Percentiles rank a stretch among this genome's conserved stretches.
These are phyloP conservation scores for Annulohypoxylon bovei DNA, from an alignment of 495 filamentous ascomycete species.

Conservation along the genomic window DNA sequence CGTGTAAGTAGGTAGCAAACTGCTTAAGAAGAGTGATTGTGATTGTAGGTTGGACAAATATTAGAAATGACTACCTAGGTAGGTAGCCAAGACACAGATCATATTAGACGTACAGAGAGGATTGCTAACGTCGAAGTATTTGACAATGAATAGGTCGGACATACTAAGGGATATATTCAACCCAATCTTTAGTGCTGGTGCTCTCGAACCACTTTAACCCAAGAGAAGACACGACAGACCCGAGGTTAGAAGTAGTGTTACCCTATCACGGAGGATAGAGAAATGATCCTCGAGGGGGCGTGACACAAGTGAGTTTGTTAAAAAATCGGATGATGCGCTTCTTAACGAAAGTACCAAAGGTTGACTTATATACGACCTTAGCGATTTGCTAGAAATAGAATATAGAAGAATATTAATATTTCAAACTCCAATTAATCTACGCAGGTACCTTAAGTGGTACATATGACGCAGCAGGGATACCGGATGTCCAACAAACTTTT, in stretches of 20 bases:
- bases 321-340: slow-evolving; percentile 8
- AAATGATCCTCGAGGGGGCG: not conserved
- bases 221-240: not conserved
- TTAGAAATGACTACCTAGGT: not conserved
- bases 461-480: slow-evolving; percentile 22
- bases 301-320: slow-evolving; percentile 15
- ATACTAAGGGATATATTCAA: slow-evolving; percentile 10
- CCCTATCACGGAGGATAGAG: slow-evolving; percentile 12
- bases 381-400: slow-evolving; percentile 12
- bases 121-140: not conserved
- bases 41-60: not conserved
- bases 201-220: not conserved
- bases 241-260: slow-evolving; percentile 16
- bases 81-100: not conserved
- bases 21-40: not conserved
- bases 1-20: slow-evolving; percentile 11
- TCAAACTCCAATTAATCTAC: not conserved
- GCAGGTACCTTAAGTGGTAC: not conserved
- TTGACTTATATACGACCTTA: slow-evolving; percentile 12
- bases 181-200: not conserved
- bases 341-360: not conserved
- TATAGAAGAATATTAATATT: not conserved
- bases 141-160: slow-evolving; percentile 6
- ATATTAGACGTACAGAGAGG: not conserved
- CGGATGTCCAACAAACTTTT: not conserved